Evolutionary conservation across 2,329 filamentous ascomycete species (phyloP).

Genomic region (Emergomyces orientalis): DNA sequence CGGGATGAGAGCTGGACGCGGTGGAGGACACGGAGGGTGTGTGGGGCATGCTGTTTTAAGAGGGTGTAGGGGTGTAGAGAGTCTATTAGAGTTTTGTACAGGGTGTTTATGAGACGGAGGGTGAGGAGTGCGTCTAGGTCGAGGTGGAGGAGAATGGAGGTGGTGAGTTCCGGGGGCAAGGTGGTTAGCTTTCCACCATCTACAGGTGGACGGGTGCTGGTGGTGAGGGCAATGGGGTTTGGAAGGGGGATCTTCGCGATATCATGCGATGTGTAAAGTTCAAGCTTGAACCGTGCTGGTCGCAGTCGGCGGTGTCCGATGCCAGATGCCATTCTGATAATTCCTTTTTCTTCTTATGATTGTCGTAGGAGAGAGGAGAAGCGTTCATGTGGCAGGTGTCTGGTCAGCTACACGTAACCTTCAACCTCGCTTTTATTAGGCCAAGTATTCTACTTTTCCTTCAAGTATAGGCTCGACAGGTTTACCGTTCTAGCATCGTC

Average conservation of each 20-base stretch:
- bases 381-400: background rate
- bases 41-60: conserved; percentile 1
- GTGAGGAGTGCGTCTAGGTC: background rate
- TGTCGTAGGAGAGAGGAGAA: background rate
- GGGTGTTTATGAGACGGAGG: background rate
- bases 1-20: background rate
- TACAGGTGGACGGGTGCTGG: background rate
- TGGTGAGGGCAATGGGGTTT: background rate
- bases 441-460: no score
- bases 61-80: background rate
- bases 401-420: background rate
- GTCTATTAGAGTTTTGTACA: background rate
- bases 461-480: no score
- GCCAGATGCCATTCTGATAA: background rate
- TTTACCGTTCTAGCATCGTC: no score
- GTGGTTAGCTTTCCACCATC: background rate
- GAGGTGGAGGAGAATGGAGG: conserved; percentile 1
- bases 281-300: background rate
- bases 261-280: background rate
- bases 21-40: background rate
- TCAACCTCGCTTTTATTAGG: no score
- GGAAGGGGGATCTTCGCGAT: background rate
- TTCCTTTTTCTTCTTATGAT: background rate
- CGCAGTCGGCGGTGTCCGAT: conserved; percentile 2
- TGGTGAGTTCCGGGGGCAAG: background rate